A percentile compares a stretch with the other conserved stretches of the same genome.
These are phyloP conservation scores for Ophiocordyceps australis DNA, from an alignment of 2,329 filamentous ascomycete species.

Conservation along the genomic window DNA sequence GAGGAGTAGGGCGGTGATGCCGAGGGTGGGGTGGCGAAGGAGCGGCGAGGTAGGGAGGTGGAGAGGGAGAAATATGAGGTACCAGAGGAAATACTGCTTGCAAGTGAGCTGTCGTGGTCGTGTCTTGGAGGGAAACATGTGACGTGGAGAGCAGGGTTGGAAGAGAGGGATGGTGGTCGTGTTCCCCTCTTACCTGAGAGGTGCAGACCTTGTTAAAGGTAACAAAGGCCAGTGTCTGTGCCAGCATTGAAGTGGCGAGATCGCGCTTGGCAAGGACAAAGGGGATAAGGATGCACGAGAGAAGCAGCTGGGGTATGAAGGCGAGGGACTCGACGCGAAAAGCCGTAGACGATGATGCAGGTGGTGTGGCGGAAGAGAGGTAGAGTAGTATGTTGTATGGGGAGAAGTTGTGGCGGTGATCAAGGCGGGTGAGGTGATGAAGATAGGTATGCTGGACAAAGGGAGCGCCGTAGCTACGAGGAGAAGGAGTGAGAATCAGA, in stretches of 20 bases:
- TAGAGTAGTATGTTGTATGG: constrained; percentile 89
- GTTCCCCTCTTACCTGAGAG: constrained; percentile 78
- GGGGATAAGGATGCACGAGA: constrained; percentile 62
- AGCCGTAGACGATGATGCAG: constrained; percentile 19
- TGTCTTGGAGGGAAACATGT: too few relatives aligned
- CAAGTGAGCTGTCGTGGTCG: too few relatives aligned
- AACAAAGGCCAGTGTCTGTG: constrained; percentile 93
- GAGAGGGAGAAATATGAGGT: constrained; percentile 81
- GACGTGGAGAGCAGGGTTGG: neutral
- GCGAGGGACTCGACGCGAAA: constrained; percentile 57
- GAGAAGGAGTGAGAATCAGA: constrained; percentile 2
- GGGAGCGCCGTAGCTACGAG: constrained; percentile 50
- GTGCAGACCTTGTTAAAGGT: constrained; percentile 99
- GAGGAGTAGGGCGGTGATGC: constrained; percentile 43
- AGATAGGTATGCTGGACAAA: constrained; percentile 85
- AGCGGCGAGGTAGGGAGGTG: constrained; percentile 73
- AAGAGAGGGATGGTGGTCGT: too few relatives aligned
- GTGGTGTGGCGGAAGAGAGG: constrained; percentile 49
- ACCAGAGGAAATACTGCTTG: constrained; percentile 88
- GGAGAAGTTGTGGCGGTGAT: constrained; percentile 97
- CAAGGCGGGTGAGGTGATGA: constrained; percentile 81
- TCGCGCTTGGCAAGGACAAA: constrained; percentile 63
- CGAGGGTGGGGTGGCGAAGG: constrained; percentile 37
- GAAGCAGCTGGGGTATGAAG: constrained; percentile 72
- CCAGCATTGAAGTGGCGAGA: constrained; percentile 70